Evolutionary conservation across 345 rosid genomes (phyloP).

Genomic region (Raphanus sativus): DNA sequence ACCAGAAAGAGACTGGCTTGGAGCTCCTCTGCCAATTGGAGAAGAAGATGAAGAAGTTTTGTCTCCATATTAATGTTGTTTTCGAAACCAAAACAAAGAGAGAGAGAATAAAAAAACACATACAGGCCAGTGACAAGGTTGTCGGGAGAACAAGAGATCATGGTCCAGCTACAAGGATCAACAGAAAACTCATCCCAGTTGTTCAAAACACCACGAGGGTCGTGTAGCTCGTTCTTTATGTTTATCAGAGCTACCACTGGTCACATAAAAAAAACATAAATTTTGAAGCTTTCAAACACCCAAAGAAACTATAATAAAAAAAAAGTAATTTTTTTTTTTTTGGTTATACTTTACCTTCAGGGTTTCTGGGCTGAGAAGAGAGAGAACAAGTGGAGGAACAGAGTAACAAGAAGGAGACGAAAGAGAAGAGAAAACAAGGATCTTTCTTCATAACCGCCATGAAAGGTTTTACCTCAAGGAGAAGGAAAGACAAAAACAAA

Average conservation of each 20-base stretch:
- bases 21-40: conserved; percentile 66
- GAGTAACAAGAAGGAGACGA: conserved; percentile 36
- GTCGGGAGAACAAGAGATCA: conserved; percentile 82
- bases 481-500: conserved; percentile 2
- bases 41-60: neutral
- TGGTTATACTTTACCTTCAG: conserved; percentile 63
- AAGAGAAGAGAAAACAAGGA: conserved; percentile 27
- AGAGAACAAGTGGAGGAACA: conserved; percentile 36
- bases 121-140: conserved; percentile 81
- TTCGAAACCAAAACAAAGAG: neutral
- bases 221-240: conserved; percentile 54
- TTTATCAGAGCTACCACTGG: conserved; percentile 83
- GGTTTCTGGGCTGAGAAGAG: conserved; percentile 79
- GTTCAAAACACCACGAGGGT: conserved; percentile 82
- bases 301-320: neutral
- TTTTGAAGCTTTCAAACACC: neutral
- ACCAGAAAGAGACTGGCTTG: conserved; percentile 91
- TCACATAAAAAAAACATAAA: neutral
- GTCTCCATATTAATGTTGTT: conserved; percentile 16
- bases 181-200: conserved; percentile 95
- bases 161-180: conserved; percentile 98
- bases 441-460: conserved; percentile 36
- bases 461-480: conserved; percentile 16
- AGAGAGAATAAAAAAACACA: conserved; percentile 19
- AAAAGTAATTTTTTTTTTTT: neutral